A percentile compares a stretch with the other conserved stretches of the same genome.
Conservation (phyloP, 1,284 basidiomycete genomes). For the Trichosporon sp. region DNA sequence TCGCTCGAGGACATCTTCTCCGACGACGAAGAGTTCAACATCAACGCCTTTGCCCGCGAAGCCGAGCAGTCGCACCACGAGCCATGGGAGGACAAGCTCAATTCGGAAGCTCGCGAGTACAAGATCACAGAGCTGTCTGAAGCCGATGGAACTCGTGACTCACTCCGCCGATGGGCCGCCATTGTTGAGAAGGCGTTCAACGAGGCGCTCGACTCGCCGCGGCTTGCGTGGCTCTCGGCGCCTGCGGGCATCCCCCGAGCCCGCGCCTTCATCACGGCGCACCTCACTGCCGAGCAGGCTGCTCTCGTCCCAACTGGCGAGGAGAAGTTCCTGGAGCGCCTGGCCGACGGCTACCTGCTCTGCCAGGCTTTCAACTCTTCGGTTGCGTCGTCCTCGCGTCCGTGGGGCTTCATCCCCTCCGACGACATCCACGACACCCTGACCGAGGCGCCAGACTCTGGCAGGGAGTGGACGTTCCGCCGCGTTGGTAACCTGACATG, state of each 20-base stretch:
- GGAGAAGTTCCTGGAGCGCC: conserved; percentile 5
- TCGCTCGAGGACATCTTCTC: conserved; percentile 16
- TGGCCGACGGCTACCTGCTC: conserved; percentile 44
- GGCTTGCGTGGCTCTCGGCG: conserved; percentile 23
- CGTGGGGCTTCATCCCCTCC: conserved; percentile 44
- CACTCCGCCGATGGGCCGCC: conserved; percentile 29
- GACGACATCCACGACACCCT: conserved; percentile 46
- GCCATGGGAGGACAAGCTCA: conserved; percentile 46
- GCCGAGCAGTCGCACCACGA: conserved; percentile 19
- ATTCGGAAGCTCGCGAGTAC: conserved; percentile 31
- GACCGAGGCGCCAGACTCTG: conserved; percentile 14
- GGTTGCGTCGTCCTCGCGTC: conserved; percentile 27
- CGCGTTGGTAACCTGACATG: conserved; percentile 41
- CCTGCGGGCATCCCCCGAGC: conserved; percentile 27
- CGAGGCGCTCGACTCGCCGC: conserved; percentile 6
- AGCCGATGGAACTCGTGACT: background rate
- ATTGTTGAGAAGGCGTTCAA: conserved; percentile 35
- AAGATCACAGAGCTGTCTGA: background rate
- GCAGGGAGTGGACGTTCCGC: conserved; percentile 44
- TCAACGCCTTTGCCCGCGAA: conserved; percentile 32
- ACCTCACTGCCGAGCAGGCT: conserved; percentile 30
- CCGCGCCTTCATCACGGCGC: conserved; percentile 32
- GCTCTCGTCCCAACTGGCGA: conserved; percentile 23
- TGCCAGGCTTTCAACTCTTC: conserved; percentile 39
- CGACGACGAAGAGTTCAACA: conserved; percentile 42